Base-by-base conservation (phyloP, 2,329 filamentous ascomycete genomes). In the Botrytis pseudocinerea region DNA sequence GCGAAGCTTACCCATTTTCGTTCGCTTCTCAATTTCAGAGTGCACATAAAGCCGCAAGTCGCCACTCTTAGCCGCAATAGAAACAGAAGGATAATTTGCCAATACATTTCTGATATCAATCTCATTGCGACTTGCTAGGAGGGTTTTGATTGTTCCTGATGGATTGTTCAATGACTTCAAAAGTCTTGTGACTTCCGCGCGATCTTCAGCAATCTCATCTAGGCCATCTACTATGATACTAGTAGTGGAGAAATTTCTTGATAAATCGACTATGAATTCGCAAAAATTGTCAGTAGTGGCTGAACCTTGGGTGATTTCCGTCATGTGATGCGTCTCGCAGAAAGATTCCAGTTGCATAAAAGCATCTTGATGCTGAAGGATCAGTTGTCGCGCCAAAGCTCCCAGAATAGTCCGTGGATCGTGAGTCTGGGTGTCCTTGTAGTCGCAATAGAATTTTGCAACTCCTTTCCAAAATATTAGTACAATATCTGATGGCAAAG, bases 221-320 rank as follows among this genome's bases (percentile, higher is more conserved):
- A 81, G 57, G 9, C 74, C 79, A 74, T 81, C 80, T 0, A 81
- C 76, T 38, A 81, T 35, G 4, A 81, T 76, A 35, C 61, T 77
- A 60, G 59, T 74, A 16, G 51, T 73, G 3, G 54, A 75, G 75
- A 73, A 78, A 73, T 32, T 18, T 7, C 32, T 74, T 20, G 73
- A 63, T 25, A 75, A 16, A 12, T 48, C 51, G 12, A 25, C 44
- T 14, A 76, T 60, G 4, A 76, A 62, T 12, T 59, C 51, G 35
- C 62, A 68, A 2, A 76, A 32, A 6, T 73, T 59, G n/a, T 73
- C 46, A 18, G 64, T 46, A 5, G 61, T 68, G 4, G 69, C 62
- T 9, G 51, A 28, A 2, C 38, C 44, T 46, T 20, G 40, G 9
- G 54, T 54, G 22, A 10, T 10, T 54, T 74, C 64, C 12, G 60